phyloP scores from a whole-genome alignment of 2,329 filamentous ascomycete species.

The Fusarium drepaniforme region DNA sequence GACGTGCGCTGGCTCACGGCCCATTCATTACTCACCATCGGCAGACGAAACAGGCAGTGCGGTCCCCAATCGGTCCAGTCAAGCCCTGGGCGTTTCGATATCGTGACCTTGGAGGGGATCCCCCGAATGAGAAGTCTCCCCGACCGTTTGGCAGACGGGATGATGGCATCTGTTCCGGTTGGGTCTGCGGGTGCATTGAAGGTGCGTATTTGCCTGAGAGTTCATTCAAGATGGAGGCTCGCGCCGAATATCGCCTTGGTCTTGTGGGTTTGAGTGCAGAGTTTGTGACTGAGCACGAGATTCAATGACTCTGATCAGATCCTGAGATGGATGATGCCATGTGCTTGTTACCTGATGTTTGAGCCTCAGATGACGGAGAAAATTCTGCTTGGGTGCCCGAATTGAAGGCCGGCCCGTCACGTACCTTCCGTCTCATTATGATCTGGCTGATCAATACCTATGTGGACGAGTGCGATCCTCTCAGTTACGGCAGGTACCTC shows the following conservation, averaged over 20 bases:
- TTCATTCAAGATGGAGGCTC: slow-evolving; percentile 1
- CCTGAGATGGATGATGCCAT: slow-evolving; percentile 2
- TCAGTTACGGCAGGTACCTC: background rate
- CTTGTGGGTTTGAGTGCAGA: background rate
- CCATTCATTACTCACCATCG: slow-evolving; percentile 32
- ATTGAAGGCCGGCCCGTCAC: background rate
- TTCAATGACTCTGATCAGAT: slow-evolving; percentile 1
- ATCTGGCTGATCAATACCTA: background rate
- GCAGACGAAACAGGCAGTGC: slow-evolving; percentile 21
- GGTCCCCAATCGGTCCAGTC: slow-evolving; percentile 4
- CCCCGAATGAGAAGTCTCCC: slow-evolving; percentile 8
- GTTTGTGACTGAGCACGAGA: background rate
- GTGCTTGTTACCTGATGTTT: slow-evolving; percentile 3
- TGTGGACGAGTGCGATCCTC: background rate
- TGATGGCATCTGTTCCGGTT: slow-evolving; percentile 32
- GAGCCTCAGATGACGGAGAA: background rate
- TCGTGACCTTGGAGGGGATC: slow-evolving; percentile 9
- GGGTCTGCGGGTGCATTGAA: slow-evolving; percentile 1
- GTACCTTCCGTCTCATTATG: slow-evolving; percentile 1
- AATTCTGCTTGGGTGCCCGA: background rate
- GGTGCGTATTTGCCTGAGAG: slow-evolving; percentile 1
- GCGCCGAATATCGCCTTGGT: background rate
- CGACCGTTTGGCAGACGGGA: slow-evolving; percentile 19
- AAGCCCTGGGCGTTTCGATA: slow-evolving; percentile 26
- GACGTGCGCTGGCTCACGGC: slow-evolving; percentile 18